Evolutionary conservation across 345 rosid species (phyloP).

Genomic region (Firmiana major): DNA sequence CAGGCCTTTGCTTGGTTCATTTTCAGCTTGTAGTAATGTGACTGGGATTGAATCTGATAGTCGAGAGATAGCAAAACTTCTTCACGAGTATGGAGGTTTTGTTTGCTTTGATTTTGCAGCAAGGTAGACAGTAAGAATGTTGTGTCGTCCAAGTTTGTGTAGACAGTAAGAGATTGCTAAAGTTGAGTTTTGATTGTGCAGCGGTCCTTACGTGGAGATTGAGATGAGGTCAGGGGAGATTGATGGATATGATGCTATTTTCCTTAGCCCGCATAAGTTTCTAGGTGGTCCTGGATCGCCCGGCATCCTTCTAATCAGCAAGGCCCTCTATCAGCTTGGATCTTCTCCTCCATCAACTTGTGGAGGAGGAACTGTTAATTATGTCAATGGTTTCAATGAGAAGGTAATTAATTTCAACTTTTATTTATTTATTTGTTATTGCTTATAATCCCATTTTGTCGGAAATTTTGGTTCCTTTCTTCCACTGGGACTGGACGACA

Average conservation of each 20-base stretch:
- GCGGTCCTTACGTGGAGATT: constrained; percentile 53
- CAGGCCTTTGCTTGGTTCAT: constrained; percentile 51
- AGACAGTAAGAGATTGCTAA: too few relatives aligned
- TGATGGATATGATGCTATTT: constrained; percentile 55
- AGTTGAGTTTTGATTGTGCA: background rate
- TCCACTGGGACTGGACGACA: too few relatives aligned
- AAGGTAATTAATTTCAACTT: constrained; percentile 26
- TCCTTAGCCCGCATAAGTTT: constrained; percentile 60
- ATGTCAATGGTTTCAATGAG: constrained; percentile 51
- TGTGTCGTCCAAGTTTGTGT: too few relatives aligned
- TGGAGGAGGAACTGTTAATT: constrained; percentile 62
- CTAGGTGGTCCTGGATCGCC: constrained; percentile 63
- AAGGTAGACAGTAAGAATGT: constrained; percentile 23
- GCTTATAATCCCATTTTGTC: background rate
- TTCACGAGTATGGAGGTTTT: constrained; percentile 47
- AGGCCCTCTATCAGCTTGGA: constrained; percentile 36
- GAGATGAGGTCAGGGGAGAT: constrained; percentile 48
- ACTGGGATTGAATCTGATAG: constrained; percentile 46
- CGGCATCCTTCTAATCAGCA: constrained; percentile 50
- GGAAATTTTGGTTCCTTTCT: background rate
- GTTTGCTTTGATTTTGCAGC: constrained; percentile 67
- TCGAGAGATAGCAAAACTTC: constrained; percentile 39
- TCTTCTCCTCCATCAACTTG: constrained; percentile 57
- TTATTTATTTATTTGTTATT: too few relatives aligned
- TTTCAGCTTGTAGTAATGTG: constrained; percentile 66